Evolutionary conservation across 805 yeast species (phyloP).

Genomic region (Metschnikowia lochheadii): DNA sequence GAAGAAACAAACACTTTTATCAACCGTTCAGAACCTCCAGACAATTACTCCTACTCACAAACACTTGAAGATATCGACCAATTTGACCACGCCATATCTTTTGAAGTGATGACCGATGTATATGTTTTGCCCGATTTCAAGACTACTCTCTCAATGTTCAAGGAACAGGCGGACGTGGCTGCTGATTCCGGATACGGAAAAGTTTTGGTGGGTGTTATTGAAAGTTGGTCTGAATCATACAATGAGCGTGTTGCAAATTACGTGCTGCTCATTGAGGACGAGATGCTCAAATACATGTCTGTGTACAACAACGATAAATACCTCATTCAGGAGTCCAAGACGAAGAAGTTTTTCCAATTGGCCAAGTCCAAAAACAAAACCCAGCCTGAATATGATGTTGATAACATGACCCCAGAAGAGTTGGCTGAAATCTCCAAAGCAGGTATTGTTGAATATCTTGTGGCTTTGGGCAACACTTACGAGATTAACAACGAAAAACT

Average conservation of each 20-base stretch:
- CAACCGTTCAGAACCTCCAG: conserved; percentile 70
- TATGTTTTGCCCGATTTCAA: conserved; percentile 73
- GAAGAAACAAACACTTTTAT: conserved; percentile 65
- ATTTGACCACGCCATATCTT: conserved; percentile 27
- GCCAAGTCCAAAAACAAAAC: conserved; percentile 16
- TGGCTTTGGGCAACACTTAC: conserved; percentile 84
- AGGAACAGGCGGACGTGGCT: conserved; percentile 87
- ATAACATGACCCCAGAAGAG: conserved; percentile 39
- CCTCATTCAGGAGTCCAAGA: conserved; percentile 42
- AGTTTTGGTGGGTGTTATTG: conserved; percentile 73
- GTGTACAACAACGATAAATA: conserved; percentile 38
- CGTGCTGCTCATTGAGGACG: conserved; percentile 49
- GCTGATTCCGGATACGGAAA: conserved; percentile 80
- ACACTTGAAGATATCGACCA: conserved; percentile 37
- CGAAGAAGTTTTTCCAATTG: conserved; percentile 30
- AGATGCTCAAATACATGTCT: conserved; percentile 37
- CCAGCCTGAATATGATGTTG: conserved; percentile 25
- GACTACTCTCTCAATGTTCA: conserved; percentile 74
- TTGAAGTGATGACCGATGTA: conserved; percentile 41
- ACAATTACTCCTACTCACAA: conserved; percentile 54
- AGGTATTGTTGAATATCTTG: conserved; percentile 74
- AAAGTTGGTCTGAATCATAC: conserved; percentile 60
- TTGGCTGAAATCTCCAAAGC: conserved; percentile 42
- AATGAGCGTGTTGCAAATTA: conserved; percentile 61
- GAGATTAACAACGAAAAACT: conserved; percentile 68